phyloP scores from a whole-genome alignment of 2,329 filamentous ascomycete genomes.

The Cladosporium colombiae region DNA sequence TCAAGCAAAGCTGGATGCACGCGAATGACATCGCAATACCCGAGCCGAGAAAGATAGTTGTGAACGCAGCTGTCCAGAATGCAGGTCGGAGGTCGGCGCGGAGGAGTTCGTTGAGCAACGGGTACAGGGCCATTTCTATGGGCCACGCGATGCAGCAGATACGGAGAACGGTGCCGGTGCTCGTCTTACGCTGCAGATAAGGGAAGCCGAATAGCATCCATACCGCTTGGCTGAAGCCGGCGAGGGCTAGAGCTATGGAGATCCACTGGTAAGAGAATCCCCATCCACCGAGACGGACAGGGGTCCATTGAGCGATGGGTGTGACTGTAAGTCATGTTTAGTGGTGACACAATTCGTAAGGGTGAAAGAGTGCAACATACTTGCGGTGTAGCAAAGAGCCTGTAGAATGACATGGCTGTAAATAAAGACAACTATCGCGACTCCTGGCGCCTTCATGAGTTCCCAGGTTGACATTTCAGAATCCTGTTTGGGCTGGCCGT shows the following conservation, averaged over 20 bases:
- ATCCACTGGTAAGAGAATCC: slow-evolving; percentile 65
- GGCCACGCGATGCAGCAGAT: slow-evolving; percentile 62
- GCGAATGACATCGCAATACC: slow-evolving; percentile 71
- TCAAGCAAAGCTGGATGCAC: slow-evolving; percentile 70
- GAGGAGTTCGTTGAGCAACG: slow-evolving; percentile 60
- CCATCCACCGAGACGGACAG: slow-evolving; percentile 63
- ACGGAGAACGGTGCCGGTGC: slow-evolving; percentile 66
- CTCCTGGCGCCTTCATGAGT: slow-evolving; percentile 64
- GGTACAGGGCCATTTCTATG: slow-evolving; percentile 59
- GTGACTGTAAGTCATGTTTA: slow-evolving; percentile 43
- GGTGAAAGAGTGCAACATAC: not conserved
- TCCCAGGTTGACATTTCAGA: slow-evolving; percentile 50
- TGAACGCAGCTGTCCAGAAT: slow-evolving; percentile 60
- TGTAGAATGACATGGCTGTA: slow-evolving; percentile 69
- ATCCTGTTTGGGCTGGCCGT: slow-evolving; percentile 22
- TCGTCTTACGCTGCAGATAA: slow-evolving; percentile 62
- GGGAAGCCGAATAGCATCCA: slow-evolving; percentile 75
- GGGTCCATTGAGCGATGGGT: slow-evolving; percentile 69
- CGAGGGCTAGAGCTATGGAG: slow-evolving; percentile 64
- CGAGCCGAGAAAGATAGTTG: slow-evolving; percentile 55
- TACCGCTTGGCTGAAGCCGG: slow-evolving; percentile 65
- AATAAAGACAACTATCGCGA: slow-evolving; percentile 64
- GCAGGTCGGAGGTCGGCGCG: slow-evolving; percentile 44
- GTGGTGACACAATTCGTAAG: not conserved
- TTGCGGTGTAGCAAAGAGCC: slow-evolving; percentile 69